Base-by-base conservation (phyloP, 306 rosid genomes). In the Vachellia pachyceras region DNA sequence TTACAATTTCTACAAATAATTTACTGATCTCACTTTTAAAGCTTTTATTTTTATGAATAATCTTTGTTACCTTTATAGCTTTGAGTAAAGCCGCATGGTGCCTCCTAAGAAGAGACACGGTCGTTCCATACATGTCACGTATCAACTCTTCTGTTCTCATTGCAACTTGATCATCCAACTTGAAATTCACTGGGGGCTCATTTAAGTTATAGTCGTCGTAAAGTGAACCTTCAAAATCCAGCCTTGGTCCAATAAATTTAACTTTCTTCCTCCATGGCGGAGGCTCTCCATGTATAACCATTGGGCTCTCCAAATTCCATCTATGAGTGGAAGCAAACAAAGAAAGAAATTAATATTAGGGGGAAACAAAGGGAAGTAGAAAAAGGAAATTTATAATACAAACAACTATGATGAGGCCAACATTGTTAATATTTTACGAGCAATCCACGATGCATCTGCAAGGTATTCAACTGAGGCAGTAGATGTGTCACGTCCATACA, bases 391-490 rank as follows among this genome's bases (percentile, higher is more conserved):
- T 47, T 15, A 42, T 45, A 49, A 65, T 11, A 54, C n/a, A 68
- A 29, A 68, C 71, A 47, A 76, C 61, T 36, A 42, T 69, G 81
- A 79, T 72, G 81, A 79, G 78, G 79, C 93, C 37, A 46, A 93
- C 99, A 96, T 90, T 82, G 98, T 92, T 78, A 96, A 81, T 79
- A 96, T 93, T 96, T 96, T 92, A 77, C 98, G 99, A 79, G 99
- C 98, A 82, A 96, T 97, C 97, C 98, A 96, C 55, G 98, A 90
- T 64, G 99, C 99, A 87, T 93, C 94, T 14, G 99, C 94, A 78
- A 93, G 97, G 88, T 93, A 96, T 83, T 85, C 92, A 79, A 90
- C 94, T 5, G 99, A 96, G 80, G 97, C 93, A 82, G 69, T 87
- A 29, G 99, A 93, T 13, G 99, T 93, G 87, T 93, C 99, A 72